Percentiles rank a stretch among this genome's conserved stretches.
Conservation (phyloP, 352 stramenopile genomes). For the Phytophthora europaea region DNA sequence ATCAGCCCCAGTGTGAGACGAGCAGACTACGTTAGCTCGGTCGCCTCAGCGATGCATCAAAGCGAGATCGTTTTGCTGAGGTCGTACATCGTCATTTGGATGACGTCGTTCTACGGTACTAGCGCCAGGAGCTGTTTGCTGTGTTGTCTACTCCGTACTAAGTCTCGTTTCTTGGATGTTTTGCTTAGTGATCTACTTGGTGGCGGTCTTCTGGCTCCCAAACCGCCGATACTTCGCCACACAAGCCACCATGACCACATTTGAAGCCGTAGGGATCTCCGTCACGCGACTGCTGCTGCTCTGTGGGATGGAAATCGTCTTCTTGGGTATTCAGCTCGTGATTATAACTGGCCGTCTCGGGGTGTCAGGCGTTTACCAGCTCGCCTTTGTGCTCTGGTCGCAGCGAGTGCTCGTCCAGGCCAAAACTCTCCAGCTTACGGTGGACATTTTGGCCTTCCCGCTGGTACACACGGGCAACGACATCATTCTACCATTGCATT, state of each 20-base stretch:
- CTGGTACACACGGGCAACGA: conserved; percentile 28
- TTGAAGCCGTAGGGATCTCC: conserved; percentile 13
- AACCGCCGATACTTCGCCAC: conserved; percentile 27
- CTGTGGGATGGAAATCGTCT: conserved; percentile 21
- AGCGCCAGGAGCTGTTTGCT: background rate
- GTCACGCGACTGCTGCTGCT: conserved; percentile 11
- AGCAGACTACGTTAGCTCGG: background rate
- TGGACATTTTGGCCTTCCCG: conserved; percentile 27
- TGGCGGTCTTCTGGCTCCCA: conserved; percentile 20
- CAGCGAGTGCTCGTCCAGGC: conserved; percentile 21
- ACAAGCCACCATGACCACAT: conserved; percentile 11
- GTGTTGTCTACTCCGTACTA: background rate
- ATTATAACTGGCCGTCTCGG: conserved; percentile 9
- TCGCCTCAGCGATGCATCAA: conserved; percentile 23
- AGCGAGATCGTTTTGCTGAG: conserved; percentile 37
- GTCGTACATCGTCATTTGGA: conserved; percentile 31
- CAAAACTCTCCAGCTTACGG: conserved; percentile 19
- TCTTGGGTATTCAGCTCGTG: conserved; percentile 18
- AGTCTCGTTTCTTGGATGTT: background rate
- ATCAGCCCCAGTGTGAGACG: background rate
- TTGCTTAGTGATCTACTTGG: conserved; percentile 17
- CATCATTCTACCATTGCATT: conserved; percentile 1
- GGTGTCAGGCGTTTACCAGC: conserved; percentile 12
- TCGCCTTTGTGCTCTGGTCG: conserved; percentile 32
- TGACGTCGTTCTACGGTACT: conserved; percentile 31